phyloP scores from a whole-genome alignment of 306 rosid genomes.

The Rubus parviflorus region DNA sequence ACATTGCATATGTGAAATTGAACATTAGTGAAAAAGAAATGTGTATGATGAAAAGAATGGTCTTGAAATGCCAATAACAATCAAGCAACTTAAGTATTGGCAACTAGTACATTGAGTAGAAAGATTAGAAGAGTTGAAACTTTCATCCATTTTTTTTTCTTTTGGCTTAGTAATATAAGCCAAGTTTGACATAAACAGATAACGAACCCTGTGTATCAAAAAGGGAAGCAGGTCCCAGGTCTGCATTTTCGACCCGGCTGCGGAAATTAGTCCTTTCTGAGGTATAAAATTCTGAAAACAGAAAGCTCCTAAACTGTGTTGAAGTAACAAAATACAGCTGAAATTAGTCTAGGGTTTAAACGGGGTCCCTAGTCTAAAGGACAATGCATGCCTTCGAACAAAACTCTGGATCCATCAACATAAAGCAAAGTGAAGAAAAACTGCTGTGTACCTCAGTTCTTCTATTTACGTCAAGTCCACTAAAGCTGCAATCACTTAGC shows the following conservation, averaged over 20 bases:
- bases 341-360: background rate
- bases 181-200: background rate
- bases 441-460: slow-evolving; percentile 29
- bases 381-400: slow-evolving; percentile 23
- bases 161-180: background rate
- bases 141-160: background rate
- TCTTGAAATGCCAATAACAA: background rate
- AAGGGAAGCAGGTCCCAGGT: slow-evolving; percentile 25
- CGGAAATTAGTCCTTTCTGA: slow-evolving; percentile 3
- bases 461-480: slow-evolving; percentile 12
- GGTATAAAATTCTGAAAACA: background rate
- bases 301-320: slow-evolving; percentile 24
- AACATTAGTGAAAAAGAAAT: background rate
- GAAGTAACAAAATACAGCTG: slow-evolving; percentile 19
- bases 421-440: slow-evolving; percentile 17
- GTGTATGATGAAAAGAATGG: background rate
- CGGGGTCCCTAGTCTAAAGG: slow-evolving; percentile 14
- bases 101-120: background rate
- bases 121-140: background rate
- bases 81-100: background rate
- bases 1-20: background rate
- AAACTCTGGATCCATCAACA: slow-evolving; percentile 14
- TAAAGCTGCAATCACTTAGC: slow-evolving; percentile 29
- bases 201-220: slow-evolving; percentile 15
- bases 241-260: slow-evolving; percentile 25